Conservation (phyloP, 441 rosid species). For the Jatropha multifida region DNA sequence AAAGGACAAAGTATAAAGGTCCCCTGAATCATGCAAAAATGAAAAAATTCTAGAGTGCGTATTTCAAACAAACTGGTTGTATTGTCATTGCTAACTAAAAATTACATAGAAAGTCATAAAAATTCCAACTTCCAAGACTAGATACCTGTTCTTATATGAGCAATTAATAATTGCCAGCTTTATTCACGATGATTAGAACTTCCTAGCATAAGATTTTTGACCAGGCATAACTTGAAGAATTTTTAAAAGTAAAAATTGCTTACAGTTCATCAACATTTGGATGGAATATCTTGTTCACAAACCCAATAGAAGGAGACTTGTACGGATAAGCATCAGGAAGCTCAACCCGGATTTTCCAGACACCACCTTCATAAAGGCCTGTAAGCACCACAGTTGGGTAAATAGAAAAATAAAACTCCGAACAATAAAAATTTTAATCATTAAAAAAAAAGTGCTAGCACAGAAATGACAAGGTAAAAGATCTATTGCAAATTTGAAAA, state of each 20-base stretch:
- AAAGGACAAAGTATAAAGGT: slow-evolving; percentile 2
- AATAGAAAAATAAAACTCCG: slow-evolving; percentile 4
- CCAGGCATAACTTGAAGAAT: not conserved
- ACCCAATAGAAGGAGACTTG: slow-evolving; percentile 76
- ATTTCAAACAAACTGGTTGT: not conserved
- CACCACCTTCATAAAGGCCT: slow-evolving; percentile 75
- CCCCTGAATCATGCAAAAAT: slow-evolving; percentile 3
- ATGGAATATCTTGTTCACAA: slow-evolving; percentile 73
- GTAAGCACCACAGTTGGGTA: slow-evolving; percentile 22
- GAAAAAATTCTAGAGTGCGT: not conserved
- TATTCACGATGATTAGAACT: not conserved
- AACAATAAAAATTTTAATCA: slow-evolving; percentile 3
- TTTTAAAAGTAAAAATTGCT: slow-evolving; percentile 32
- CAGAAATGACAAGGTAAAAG: slow-evolving; percentile 1
- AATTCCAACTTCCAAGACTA: not conserved
- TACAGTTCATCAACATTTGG: slow-evolving; percentile 82
- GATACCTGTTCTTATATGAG: slow-evolving; percentile 1
- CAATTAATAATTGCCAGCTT: not conserved
- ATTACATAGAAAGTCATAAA: not conserved
- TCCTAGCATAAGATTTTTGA: slow-evolving; percentile 2
- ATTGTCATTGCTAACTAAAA: not conserved
- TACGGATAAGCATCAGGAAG: slow-evolving; percentile 81
- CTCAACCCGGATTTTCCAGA: slow-evolving; percentile 75
- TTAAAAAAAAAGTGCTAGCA: slow-evolving; percentile 11
- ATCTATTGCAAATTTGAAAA: not conserved